phyloP scores from a whole-genome alignment of 2,329 filamentous ascomycete species.

The Graphilbum sp. region DNA sequence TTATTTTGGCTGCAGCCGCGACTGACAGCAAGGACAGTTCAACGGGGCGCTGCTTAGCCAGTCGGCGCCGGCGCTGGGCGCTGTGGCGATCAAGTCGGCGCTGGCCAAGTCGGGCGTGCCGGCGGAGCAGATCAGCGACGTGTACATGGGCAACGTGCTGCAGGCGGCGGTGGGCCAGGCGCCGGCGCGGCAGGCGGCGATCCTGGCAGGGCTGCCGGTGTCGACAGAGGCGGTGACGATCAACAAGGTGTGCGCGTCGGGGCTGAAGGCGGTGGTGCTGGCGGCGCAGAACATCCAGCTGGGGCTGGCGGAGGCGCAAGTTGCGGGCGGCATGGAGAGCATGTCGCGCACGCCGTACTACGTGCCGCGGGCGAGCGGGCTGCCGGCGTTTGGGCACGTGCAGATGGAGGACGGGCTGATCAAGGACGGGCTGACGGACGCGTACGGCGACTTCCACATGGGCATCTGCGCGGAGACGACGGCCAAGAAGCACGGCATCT shows the following conservation, averaged over 20 bases:
- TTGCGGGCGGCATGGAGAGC: conserved; percentile 95
- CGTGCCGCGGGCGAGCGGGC: conserved; percentile 60
- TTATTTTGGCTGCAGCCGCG: not conserved
- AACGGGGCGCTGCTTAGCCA: conserved; percentile 80
- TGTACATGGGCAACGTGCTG: conserved; percentile 96
- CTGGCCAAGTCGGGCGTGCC: conserved; percentile 76
- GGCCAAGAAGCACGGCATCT: conserved; percentile 70
- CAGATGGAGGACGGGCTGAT: conserved; percentile 83
- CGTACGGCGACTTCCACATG: conserved; percentile 97
- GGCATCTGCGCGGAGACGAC: conserved; percentile 92
- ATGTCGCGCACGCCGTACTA: conserved; percentile 95
- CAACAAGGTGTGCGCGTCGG: conserved; percentile 96
- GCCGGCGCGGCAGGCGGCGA: conserved; percentile 75
- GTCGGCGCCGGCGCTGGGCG: conserved; percentile 74
- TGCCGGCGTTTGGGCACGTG: conserved; percentile 75
- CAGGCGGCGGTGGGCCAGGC: conserved; percentile 74
- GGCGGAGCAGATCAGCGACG: conserved; percentile 64
- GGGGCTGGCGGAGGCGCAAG: conserved; percentile 70
- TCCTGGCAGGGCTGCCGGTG: conserved; percentile 74
- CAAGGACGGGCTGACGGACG: conserved; percentile 89
- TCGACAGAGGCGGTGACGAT: conserved; percentile 78
- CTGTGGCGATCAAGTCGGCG: conserved; percentile 81
- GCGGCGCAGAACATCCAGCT: conserved; percentile 92
- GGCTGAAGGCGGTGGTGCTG: conserved; percentile 78
- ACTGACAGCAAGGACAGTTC: conserved; percentile 42